Conservation (phyloP, 2,329 filamentous ascomycete species). For the Fusarium armeniacum region DNA sequence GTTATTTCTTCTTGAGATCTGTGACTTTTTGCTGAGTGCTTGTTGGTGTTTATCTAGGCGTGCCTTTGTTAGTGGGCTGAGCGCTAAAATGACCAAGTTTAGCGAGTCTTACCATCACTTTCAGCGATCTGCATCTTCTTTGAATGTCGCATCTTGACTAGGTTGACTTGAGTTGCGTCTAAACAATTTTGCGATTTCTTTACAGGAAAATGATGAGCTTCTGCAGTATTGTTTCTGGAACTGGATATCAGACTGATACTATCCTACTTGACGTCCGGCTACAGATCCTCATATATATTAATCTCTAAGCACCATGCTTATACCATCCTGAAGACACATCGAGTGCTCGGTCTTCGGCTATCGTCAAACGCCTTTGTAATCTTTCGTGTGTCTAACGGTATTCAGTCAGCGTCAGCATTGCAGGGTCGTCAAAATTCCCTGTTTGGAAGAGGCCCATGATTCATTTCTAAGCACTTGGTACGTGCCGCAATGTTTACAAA, state of each 20-base stretch:
- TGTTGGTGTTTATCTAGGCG: slow-evolving; percentile 1
- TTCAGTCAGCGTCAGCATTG: not conserved
- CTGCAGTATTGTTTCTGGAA: not conserved
- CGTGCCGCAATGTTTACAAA: slow-evolving; percentile 12
- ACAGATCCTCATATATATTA: not conserved
- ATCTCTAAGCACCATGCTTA: not conserved
- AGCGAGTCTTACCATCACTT: slow-evolving; percentile 15
- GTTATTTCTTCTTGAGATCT: slow-evolving; percentile 12
- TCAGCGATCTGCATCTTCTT: slow-evolving; percentile 14
- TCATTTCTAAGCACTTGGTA: slow-evolving; percentile 35
- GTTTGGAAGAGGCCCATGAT: not conserved
- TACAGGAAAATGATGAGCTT: not conserved
- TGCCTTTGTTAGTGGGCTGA: not conserved
- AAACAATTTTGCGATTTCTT: not conserved
- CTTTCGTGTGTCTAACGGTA: not conserved
- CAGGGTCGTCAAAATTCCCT: not conserved
- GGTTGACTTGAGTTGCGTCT: not conserved
- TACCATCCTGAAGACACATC: not conserved
- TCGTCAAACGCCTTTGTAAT: slow-evolving; percentile 34
- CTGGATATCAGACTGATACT: slow-evolving; percentile 1
- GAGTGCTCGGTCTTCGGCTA: slow-evolving; percentile 32
- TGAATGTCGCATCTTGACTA: slow-evolving; percentile 30
- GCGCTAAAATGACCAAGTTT: not conserved
- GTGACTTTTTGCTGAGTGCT: slow-evolving; percentile 17
- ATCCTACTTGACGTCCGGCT: not conserved